Percentiles rank a stretch among this genome's conserved stretches.
Conservation (phyloP, 257 asterid species). For the Forsythia suspensa region DNA sequence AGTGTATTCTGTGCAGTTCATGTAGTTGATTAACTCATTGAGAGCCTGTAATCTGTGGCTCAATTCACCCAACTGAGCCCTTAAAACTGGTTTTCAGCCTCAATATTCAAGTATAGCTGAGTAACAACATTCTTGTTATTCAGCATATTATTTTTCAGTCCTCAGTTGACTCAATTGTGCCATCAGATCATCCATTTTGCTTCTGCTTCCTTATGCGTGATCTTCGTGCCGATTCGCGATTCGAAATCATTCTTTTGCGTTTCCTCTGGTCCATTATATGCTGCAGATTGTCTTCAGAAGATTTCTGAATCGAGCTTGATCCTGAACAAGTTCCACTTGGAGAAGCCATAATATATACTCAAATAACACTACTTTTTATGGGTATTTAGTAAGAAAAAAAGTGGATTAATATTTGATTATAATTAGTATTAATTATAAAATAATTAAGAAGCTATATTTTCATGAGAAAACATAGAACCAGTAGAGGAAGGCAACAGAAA, state of each 20-base stretch:
- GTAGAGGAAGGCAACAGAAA: slow-evolving; percentile 53
- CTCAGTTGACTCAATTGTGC: slow-evolving; percentile 32
- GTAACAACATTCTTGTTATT: slow-evolving; percentile 23
- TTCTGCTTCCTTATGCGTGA: slow-evolving; percentile 50
- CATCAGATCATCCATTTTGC: slow-evolving; percentile 47
- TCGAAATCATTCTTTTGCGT: slow-evolving; percentile 50
- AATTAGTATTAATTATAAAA: background rate
- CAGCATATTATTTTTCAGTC: slow-evolving; percentile 35
- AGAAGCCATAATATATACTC: slow-evolving; percentile 29
- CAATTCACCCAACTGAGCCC: slow-evolving; percentile 39
- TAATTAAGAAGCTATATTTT: background rate
- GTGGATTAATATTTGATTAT: background rate
- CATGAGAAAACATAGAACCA: slow-evolving; percentile 56
- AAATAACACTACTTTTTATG: background rate
- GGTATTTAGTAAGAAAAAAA: background rate
- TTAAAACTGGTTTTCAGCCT: slow-evolving; percentile 35
- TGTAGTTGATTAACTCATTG: slow-evolving; percentile 41
- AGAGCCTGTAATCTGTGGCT: slow-evolving; percentile 49
- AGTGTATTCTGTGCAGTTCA: slow-evolving; percentile 14
- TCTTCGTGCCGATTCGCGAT: slow-evolving; percentile 46
- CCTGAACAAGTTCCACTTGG: slow-evolving; percentile 32
- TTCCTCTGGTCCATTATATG: slow-evolving; percentile 32
- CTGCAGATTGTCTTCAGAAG: slow-evolving; percentile 12
- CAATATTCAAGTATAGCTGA: slow-evolving; percentile 27
- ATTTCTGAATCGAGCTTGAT: slow-evolving; percentile 22